These are phyloP conservation scores for Leptodermis oblonga DNA, from an alignment of 257 asterid species.

Conservation along the genomic window DNA sequence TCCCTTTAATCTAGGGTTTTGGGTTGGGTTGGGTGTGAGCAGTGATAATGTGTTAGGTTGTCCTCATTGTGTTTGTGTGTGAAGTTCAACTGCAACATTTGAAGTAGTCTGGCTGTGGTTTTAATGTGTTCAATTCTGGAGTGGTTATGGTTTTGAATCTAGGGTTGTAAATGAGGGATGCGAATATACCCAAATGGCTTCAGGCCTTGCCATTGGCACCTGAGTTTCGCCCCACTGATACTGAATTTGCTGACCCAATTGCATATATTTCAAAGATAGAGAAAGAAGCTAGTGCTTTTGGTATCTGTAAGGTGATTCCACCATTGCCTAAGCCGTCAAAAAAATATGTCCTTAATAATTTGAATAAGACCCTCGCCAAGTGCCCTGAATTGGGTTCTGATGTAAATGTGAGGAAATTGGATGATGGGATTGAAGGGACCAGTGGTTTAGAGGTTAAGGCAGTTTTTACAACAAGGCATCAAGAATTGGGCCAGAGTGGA, in stretches of 20 bases:
- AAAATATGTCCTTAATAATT: slow-evolving; percentile 67
- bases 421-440: slow-evolving; percentile 29
- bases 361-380: slow-evolving; percentile 81
- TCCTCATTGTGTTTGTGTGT: no score
- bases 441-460: slow-evolving; percentile 50
- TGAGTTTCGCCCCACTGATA: slow-evolving; percentile 91
- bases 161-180: slow-evolving; percentile 60
- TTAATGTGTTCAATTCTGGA: not conserved
- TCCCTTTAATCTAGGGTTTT: slow-evolving; percentile 17
- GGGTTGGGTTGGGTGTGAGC: no score
- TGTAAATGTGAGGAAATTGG: slow-evolving; percentile 32
- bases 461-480: slow-evolving; percentile 87
- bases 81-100: not conserved
- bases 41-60: slow-evolving; percentile 4
- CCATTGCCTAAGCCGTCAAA: slow-evolving; percentile 91
- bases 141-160: slow-evolving; percentile 33
- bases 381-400: slow-evolving; percentile 70
- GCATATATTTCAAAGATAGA: slow-evolving; percentile 96
- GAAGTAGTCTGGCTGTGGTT: not conserved
- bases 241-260: slow-evolving; percentile 97
- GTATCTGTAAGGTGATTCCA: slow-evolving; percentile 95
- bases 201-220: slow-evolving; percentile 89
- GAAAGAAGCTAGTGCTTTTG: slow-evolving; percentile 91
- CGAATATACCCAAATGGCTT: slow-evolving; percentile 83
- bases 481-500: slow-evolving; percentile 71